phyloP scores from a whole-genome alignment of 768 basidiomycete genomes.

The Tylopilus sp. region DNA sequence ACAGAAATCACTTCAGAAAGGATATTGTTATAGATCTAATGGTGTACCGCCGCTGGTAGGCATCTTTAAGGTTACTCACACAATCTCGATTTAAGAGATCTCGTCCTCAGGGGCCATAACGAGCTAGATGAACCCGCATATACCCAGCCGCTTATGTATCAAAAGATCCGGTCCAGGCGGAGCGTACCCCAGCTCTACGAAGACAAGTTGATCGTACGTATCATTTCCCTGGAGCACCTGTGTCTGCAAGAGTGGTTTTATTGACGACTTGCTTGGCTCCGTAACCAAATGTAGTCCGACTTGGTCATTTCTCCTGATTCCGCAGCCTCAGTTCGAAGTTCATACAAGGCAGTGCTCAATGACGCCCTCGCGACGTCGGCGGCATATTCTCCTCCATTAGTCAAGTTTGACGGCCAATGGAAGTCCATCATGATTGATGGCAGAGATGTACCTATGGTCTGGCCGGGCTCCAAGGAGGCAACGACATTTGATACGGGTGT shows the following conservation, averaged over 20 bases:
- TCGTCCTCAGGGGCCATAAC: conserved; percentile 67
- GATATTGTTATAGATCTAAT: conserved; percentile 88
- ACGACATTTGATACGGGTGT: conserved; percentile 69
- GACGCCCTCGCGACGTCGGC: conserved; percentile 50
- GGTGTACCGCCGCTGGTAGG: conserved; percentile 80
- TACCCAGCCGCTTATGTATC: conserved; percentile 90
- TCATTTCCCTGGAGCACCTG: not conserved
- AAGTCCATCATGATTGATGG: conserved; percentile 15
- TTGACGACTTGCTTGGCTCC: not conserved
- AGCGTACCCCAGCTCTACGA: conserved; percentile 84
- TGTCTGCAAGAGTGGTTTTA: not conserved
- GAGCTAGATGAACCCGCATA: conserved; percentile 85
- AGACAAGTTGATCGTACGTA: conserved; percentile 65
- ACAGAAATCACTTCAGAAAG: conserved; percentile 84
- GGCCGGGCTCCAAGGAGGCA: conserved; percentile 59
- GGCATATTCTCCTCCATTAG: conserved; percentile 44
- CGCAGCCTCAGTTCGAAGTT: conserved; percentile 47
- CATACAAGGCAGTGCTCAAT: conserved; percentile 64
- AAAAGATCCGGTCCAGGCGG: conserved; percentile 71
- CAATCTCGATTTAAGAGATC: not conserved
- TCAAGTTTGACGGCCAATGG: conserved; percentile 73
- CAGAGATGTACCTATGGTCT: conserved; percentile 33
- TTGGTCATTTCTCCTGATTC: conserved; percentile 46
- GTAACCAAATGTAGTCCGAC: conserved; percentile 17
- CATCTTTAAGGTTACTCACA: not conserved